Conservation (phyloP, 75 land plant species). For the Sequoia sempervirens region DNA sequence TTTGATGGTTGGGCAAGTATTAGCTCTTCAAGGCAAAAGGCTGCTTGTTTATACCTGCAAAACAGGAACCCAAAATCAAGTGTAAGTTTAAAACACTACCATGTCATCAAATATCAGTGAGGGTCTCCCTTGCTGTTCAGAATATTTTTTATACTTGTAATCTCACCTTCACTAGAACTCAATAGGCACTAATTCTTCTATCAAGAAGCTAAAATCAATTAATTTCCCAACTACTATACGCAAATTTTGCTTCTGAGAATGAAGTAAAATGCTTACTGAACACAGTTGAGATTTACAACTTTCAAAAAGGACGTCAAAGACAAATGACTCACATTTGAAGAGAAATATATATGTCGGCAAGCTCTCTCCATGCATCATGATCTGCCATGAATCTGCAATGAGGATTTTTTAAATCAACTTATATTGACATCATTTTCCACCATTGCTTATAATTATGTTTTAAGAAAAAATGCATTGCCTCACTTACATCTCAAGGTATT, state of each 20-base stretch:
- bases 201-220: neutral
- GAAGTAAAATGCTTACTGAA: neutral
- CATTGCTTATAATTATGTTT: neutral
- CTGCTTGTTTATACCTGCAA: constrained; percentile 94
- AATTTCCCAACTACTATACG: neutral
- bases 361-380: constrained; percentile 99
- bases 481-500: constrained; percentile 86
- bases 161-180: neutral
- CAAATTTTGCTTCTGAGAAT: neutral
- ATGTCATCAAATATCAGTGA: neutral
- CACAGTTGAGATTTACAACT: neutral
- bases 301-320: constrained; percentile 4
- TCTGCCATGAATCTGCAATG: constrained; percentile 93
- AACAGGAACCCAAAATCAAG: constrained; percentile 11
- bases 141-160: neutral
- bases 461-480: neutral
- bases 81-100: neutral
- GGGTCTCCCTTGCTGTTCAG: neutral
- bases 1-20: constrained; percentile 76
- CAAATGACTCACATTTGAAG: constrained; percentile 69
- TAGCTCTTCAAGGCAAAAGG: constrained; percentile 94
- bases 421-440: neutral
- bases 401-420: neutral
- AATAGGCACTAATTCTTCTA: neutral
- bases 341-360: constrained; percentile 83